Evolutionary conservation across 2,329 filamentous ascomycete species (phyloP), one percentile per base, ranked within the genome.

Genomic region (Monosporascus sp.): DNA sequence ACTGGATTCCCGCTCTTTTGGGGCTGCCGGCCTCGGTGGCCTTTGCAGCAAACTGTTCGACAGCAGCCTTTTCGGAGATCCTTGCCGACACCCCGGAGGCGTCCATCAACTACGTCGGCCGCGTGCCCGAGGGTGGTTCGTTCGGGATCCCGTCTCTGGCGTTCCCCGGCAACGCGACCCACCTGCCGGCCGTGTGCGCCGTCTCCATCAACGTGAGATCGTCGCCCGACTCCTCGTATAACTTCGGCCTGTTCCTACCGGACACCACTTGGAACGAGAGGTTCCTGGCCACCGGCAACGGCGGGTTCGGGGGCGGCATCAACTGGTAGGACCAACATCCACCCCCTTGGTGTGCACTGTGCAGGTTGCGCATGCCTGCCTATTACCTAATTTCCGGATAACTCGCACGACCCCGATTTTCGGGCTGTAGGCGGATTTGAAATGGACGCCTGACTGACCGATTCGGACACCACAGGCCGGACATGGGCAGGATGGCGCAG

Each of bases 161-260:
- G 2, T 70, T 59, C 50, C 67, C 62, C 0, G 54, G 35, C 11
- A 60, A 62, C 25, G 62, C 67, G 1, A 69, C 64, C 2, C 55
- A 59, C 7, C 57, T 72, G 3, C 70, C 69, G 2, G 60, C 58
- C 3, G 62, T 71, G 9, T 72, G 70, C 52, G 66, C 67, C 14
- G 60, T 68, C 9, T 62, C 58, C 22, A 58, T 70, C 31, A 64
- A 62, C 17, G 64, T 68, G 3, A 65, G 57, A 27, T 64, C 61
- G 0, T 66, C 64, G 0, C 54, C 61, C 2, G 55, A 53, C 7
- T 67, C 66, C 1, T 64, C 60, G 11, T 71, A 60, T 57, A 64
- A 60, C 8, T 65, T 71, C 38, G 68, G 65, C 5, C 46, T 73
- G 8, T 67, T 72, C 48, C 58, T 72, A 5, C 68, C 69, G 0